These are phyloP conservation scores for Pichia heedii DNA, from an alignment of 805 yeast genomes.

Conservation along the genomic window DNA sequence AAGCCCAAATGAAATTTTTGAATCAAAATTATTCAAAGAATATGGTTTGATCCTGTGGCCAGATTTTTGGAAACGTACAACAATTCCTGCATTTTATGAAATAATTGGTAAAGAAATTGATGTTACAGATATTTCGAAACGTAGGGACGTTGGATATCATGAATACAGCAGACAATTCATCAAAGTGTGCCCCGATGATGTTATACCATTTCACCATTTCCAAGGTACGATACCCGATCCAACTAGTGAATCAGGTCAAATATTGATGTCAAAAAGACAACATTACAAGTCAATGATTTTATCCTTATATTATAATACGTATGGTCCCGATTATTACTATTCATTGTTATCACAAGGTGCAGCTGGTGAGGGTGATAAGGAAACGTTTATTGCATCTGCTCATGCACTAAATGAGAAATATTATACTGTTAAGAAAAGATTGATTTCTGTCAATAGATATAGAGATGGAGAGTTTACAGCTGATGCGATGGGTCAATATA, in stretches of 20 bases:
- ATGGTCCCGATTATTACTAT: constrained; percentile 49
- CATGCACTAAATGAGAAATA: constrained; percentile 49
- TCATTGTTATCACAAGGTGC: constrained; percentile 41
- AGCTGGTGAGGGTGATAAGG: constrained; percentile 51
- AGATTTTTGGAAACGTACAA: constrained; percentile 59
- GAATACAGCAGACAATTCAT: constrained; percentile 24
- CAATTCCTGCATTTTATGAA: constrained; percentile 50
- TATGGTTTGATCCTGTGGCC: constrained; percentile 60
- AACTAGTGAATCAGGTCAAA: constrained; percentile 58
- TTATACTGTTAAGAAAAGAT: constrained; percentile 49
- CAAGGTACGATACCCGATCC: constrained; percentile 57
- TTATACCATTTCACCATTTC: constrained; percentile 46
- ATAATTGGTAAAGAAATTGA: constrained; percentile 31
- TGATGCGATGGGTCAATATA: constrained; percentile 68
- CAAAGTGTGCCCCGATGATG: constrained; percentile 36
- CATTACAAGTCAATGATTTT: constrained; percentile 46
- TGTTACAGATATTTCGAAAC: constrained; percentile 12
- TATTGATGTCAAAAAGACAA: constrained; percentile 45
- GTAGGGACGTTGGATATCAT: constrained; percentile 4
- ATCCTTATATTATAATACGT: constrained; percentile 51
- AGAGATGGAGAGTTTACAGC: constrained; percentile 42
- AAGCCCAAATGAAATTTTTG: constrained; percentile 26
- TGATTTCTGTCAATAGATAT: constrained; percentile 48
- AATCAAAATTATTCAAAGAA: constrained; percentile 33
- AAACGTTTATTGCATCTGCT: constrained; percentile 48